phyloP scores from a whole-genome alignment of 257 asterid species.

The Leonotis leonurus region DNA sequence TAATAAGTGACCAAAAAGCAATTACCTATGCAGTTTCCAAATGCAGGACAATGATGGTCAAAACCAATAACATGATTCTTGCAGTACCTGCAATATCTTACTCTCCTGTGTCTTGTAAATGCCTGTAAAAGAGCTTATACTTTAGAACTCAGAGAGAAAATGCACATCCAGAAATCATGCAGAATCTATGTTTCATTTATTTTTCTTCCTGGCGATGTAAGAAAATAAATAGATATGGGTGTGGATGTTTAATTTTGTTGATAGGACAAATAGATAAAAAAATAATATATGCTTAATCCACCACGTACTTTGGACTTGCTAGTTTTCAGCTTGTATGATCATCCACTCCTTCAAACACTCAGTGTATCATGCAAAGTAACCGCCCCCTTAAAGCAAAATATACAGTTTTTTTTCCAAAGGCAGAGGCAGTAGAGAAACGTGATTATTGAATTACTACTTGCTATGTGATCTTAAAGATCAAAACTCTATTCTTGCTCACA shows the following conservation, averaged over 20 bases:
- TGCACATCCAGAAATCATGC: background rate
- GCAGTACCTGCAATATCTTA: constrained; percentile 46
- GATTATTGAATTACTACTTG: background rate
- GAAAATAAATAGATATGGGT: background rate
- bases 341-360: too few relatives aligned
- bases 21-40: constrained; percentile 57
- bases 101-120: constrained; percentile 19
- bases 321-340: too few relatives aligned
- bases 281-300: too few relatives aligned
- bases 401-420: background rate
- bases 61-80: constrained; percentile 36
- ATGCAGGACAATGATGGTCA: constrained; percentile 67
- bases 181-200: background rate
- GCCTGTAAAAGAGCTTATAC: constrained; percentile 21
- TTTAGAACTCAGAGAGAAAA: background rate
- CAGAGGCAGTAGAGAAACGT: background rate
- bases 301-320: too few relatives aligned
- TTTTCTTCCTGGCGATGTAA: background rate
- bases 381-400: too few relatives aligned
- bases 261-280: too few relatives aligned
- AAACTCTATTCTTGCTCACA: too few relatives aligned
- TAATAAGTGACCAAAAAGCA: background rate
- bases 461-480: background rate
- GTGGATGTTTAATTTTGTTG: too few relatives aligned
- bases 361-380: too few relatives aligned